Evolutionary conservation across 495 filamentous ascomycete genomes (phyloP), one percentile per base, ranked within the genome.

Genomic region (Neurospora africana): DNA sequence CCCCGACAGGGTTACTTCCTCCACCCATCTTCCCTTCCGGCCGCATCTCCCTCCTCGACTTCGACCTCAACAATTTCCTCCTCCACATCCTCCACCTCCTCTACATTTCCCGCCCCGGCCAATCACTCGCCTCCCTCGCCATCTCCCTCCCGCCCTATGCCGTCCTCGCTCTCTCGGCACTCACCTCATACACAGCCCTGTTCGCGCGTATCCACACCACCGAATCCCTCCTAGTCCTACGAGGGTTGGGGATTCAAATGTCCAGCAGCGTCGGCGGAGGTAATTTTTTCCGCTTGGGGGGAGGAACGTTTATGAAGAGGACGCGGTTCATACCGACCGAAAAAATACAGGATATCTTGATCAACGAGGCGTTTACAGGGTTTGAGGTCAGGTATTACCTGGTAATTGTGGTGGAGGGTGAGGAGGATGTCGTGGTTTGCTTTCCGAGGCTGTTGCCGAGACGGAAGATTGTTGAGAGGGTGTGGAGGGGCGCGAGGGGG

Each of bases 311-410:
- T 27, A 21, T 68, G 69, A 72, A 69, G 43, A 53, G 72, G 71
- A 78, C 93, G 70, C 84, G 94, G 72, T 99, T 98, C 78, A 98
- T 99, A 38, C 95, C 96, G 5, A 97, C 95, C 1, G 91, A 89
- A 3, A 88, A 91, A 78, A 96, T 98, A 47, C 90, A 91, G 70
- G 95, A 98, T 81, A 90, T 98, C 71, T 87, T 97, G 71, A 92
- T 99, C 65, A 93, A 98, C 80, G 95, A 99, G 81, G 95, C 95
- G 39, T 98, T 98, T 82, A 88, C 88, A 72, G 95, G 95, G 47
- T 96, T 97, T 78, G 93, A 93, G 81, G 95, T 98, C 68, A 84
- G 91, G 70, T 96, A 93, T 79, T 97, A 97, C 80, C 83, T 99
- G 17, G 89, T 91, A 11, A 92, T 98, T 13, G 90, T 97, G 74